Evolutionary conservation across 768 basidiomycete species (phyloP).

Genomic region (Trametopsis cervina): DNA sequence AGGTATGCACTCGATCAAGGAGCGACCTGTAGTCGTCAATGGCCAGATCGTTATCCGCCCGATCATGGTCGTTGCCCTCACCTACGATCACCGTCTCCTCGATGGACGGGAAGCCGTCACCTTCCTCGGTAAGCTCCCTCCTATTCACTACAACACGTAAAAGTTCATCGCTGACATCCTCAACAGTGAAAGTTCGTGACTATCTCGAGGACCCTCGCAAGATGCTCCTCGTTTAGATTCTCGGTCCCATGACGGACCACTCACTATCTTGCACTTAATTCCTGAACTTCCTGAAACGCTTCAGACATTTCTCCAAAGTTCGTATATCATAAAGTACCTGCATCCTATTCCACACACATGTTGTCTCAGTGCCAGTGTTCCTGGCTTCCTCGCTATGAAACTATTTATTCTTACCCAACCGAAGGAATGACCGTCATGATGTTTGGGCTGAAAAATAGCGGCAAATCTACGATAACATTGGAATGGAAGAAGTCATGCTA

Average conservation of each 20-base stretch:
- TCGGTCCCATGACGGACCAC: not conserved
- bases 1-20: slow-evolving; percentile 94
- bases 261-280: not conserved
- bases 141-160: not conserved
- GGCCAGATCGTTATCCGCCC: slow-evolving; percentile 96
- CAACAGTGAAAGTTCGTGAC: slow-evolving; percentile 80
- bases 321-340: no score
- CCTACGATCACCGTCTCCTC: slow-evolving; percentile 92
- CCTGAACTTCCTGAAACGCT: no score
- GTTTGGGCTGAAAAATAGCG: not conserved
- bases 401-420: no score
- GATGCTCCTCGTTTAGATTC: slow-evolving; percentile 54
- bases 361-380: no score
- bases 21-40: slow-evolving; percentile 82
- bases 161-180: not conserved
- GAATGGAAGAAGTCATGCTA: no score
- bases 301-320: no score
- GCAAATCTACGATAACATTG: not conserved
- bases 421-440: no score
- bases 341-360: no score
- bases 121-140: slow-evolving; percentile 78
- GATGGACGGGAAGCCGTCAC: slow-evolving; percentile 96
- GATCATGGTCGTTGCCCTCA: slow-evolving; percentile 91
- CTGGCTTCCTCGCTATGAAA: no score
- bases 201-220: slow-evolving; percentile 93